Base-by-base conservation (phyloP, 2,329 filamentous ascomycete species). In the Lecanicillium sp. region DNA sequence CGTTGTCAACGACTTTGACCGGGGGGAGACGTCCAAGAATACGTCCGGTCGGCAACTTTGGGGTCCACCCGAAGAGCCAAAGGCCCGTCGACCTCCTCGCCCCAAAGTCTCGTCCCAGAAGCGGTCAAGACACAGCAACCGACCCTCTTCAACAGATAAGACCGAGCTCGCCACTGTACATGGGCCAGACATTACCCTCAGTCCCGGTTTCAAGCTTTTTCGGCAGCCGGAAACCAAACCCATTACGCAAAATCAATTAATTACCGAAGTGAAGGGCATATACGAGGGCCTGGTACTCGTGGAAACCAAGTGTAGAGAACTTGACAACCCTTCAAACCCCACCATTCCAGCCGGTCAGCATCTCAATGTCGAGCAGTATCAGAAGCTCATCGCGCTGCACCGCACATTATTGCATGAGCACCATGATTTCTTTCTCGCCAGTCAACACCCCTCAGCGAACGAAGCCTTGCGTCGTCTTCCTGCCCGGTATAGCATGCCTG, bases 401-500 rank as follows among this genome's bases (percentile, higher is more conserved):
- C 74, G 87, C 1, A 93, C 88, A 0, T 62, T 95, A 0, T 67
- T 95, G 0, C 81, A 93, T 53, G 88, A 95, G 51, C 86, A 91
- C 49, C 85, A 90, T 50, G 87, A 91, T 52, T 91, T 91, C 58
- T 90, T 96, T 50, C 70, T 95, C 1, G 90, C 90, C 0, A 87
- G 81, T 0, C 90, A 96, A 55, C 90, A 97, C 59, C 90, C 89
- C 0, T 85, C 83, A 0, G 87, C 89, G 0, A 86, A 77, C 20
- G 73, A 74, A 0, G 79, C 83, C 0, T 62, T 97, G 0, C 75
- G 78, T 3, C 71, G 79, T 0, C 65, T 96, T 0, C 84, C 90
- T 0, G 76, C 77, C 0, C 93, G 93, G 52, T 95, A 95, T 56
- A 82, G 83, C 0, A 96, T 97, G 88, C 90, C 91, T 0, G 89